A percentile compares a stretch with the other conserved stretches of the same genome.
Conservation (phyloP, 2,329 filamentous ascomycete species). For the Emydomyces testavorans region DNA sequence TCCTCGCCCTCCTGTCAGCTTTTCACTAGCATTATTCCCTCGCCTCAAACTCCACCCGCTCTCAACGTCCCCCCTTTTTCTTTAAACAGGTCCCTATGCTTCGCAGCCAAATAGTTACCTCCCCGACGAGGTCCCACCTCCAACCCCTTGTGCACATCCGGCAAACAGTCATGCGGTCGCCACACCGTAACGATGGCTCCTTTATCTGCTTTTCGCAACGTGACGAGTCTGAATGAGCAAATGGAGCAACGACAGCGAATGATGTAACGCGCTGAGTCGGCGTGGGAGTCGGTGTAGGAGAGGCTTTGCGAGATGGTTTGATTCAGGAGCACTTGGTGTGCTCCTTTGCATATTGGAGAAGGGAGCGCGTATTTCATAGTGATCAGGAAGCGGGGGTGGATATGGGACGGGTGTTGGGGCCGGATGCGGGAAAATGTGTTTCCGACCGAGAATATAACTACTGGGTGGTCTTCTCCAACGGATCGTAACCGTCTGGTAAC, state of each 20-base stretch:
- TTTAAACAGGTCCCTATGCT: conserved; percentile 5
- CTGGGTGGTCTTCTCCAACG: no score
- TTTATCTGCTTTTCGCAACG: conserved; percentile 1
- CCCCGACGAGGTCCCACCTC: conserved; percentile 9
- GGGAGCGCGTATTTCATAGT: conserved; percentile 27
- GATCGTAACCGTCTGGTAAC: no score
- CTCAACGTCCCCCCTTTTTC: conserved; percentile 5
- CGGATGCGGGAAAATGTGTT: no score
- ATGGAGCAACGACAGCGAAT: conserved; percentile 6
- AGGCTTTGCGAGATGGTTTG: conserved; percentile 13
- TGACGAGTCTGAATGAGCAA: conserved; percentile 8
- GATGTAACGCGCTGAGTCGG: conserved; percentile 11
- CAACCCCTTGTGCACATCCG: conserved; percentile 10
- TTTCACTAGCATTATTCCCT: conserved; percentile 9
- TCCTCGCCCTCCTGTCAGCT: conserved; percentile 10
- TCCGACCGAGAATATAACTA: no score
- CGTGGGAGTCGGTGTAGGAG: conserved; percentile 16
- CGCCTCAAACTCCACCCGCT: conserved; percentile 6
- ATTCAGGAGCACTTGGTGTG: conserved; percentile 18
- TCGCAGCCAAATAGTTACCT: conserved; percentile 9
- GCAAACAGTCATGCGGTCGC: conserved; percentile 6
- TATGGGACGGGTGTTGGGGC: not conserved
- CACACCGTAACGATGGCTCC: conserved; percentile 8
- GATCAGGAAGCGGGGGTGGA: not conserved
- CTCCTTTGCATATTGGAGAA: conserved; percentile 18